Percentiles rank a stretch among this genome's conserved stretches.
Conservation (phyloP, 768 basidiomycete species). For the Mycena crocata region DNA sequence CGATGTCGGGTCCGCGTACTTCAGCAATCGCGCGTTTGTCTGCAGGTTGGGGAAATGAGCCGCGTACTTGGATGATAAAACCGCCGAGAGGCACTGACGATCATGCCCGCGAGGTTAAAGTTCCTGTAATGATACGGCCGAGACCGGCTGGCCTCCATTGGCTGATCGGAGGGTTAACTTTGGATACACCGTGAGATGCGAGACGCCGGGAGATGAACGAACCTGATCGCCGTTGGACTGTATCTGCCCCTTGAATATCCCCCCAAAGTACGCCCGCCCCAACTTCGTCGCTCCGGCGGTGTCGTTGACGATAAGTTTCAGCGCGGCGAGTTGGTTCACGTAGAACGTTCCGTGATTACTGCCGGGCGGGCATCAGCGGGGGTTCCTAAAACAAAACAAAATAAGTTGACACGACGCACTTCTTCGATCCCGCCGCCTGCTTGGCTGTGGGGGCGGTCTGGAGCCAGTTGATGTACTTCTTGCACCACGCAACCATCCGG, state of each 20-base stretch:
- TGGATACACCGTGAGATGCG: not conserved
- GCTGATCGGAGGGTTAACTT: constrained; percentile 46
- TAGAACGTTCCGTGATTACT: constrained; percentile 80
- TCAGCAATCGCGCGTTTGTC: constrained; percentile 68
- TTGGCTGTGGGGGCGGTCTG: constrained; percentile 59
- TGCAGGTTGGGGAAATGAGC: constrained; percentile 34
- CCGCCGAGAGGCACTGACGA: constrained; percentile 62
- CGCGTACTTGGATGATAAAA: not conserved
- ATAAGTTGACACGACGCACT: constrained; percentile 51
- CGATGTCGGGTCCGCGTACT: constrained; percentile 56
- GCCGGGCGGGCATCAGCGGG: not conserved
- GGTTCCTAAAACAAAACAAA: not conserved
- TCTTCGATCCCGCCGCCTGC: constrained; percentile 56
- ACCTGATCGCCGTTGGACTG: constrained; percentile 68
- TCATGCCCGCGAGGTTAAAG: constrained; percentile 78
- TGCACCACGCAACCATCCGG: constrained; percentile 63
- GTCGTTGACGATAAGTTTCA: constrained; percentile 67
- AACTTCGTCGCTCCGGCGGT: constrained; percentile 58
- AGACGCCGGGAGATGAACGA: constrained; percentile 7
- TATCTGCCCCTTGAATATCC: constrained; percentile 64
- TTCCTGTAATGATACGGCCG: constrained; percentile 76
- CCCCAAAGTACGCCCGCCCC: constrained; percentile 62
- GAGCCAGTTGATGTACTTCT: constrained; percentile 67
- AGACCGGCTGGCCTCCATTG: constrained; percentile 69
- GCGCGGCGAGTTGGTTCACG: constrained; percentile 67